Base-by-base conservation (phyloP, 2,329 filamentous ascomycete species). In the Penicillium polonicum region DNA sequence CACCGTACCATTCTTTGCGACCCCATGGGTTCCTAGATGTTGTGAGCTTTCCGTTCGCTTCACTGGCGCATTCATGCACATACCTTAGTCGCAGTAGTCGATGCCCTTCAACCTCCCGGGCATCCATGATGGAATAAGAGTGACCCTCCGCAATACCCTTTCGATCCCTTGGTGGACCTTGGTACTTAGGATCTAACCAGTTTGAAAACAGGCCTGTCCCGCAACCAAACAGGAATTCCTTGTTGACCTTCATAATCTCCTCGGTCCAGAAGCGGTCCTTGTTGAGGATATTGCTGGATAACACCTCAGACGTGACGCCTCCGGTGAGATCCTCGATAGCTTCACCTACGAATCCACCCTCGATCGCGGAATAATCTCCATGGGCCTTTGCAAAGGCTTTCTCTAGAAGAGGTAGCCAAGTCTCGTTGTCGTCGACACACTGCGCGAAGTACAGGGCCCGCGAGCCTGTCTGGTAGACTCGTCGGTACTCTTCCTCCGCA, bases 371-470 rank as follows among this genome's bases (percentile, higher is more conserved):
- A 65, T 89, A 95, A 68, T 94, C 89, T 3, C 89, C 90, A 65
- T 94, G 90, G 0, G 88, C 88, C 72, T 94, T 94, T 21, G 90
- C 90, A 69, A 90, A 93, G 1, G 90, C 90, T 73, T 93, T 93
- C 68, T 93, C 89, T 2, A 92, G 78, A 25, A 94, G 76, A 0
- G 90, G 88, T 5, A 93, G 80, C 90, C 90, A 94, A 0, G 89
- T 93, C 72, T 93, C 90, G 68, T 91, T 91, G 35, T 87, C 84
- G 61, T 90, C 85, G 59, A 83, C 83, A 74, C 88, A 91, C 68
- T 89, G 87, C 2, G 87, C 88, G 74, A 93, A 93, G 74, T 90
- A 91, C 2, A 94, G 77, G 0, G 90, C 88, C 63, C 88, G 84
- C 5, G 88, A 91, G 2, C 89, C 89, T 0, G 85, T 89, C 70